Conservation (phyloP, 176 grass and related monocot genomes). For the Musa acuminata region DNA sequence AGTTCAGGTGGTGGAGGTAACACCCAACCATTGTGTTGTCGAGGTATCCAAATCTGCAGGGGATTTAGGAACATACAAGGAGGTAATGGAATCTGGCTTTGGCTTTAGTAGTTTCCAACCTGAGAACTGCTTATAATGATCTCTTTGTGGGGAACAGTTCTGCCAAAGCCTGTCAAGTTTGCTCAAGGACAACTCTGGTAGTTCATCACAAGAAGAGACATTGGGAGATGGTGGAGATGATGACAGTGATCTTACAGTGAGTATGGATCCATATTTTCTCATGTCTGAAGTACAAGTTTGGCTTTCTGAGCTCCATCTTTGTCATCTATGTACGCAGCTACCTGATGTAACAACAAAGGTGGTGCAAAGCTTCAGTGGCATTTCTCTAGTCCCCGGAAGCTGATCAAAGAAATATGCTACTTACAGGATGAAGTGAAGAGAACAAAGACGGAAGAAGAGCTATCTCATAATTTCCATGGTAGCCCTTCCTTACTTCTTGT, state of each 20-base stretch:
- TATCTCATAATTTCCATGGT: too few relatives aligned
- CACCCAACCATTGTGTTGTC: slow-evolving; percentile 34
- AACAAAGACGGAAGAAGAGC: too few relatives aligned
- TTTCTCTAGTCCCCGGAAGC: too few relatives aligned
- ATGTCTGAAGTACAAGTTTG: neutral
- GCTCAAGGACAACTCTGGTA: slow-evolving; percentile 27
- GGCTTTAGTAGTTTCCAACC: too few relatives aligned
- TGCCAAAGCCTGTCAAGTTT: slow-evolving; percentile 42
- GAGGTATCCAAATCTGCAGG: slow-evolving; percentile 53
- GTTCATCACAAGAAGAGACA: slow-evolving; percentile 19
- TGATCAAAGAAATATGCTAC: too few relatives aligned
- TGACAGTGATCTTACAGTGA: neutral
- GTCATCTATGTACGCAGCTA: too few relatives aligned
- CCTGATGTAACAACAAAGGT: too few relatives aligned
- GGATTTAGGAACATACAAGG: slow-evolving; percentile 49
- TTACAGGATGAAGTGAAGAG: too few relatives aligned
- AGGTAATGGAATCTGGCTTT: slow-evolving; percentile 17
- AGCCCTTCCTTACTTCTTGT: too few relatives aligned
- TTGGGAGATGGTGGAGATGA: neutral
- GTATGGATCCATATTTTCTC: neutral
- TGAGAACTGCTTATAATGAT: too few relatives aligned
- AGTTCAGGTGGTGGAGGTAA: slow-evolving; percentile 53
- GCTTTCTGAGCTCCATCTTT: too few relatives aligned
- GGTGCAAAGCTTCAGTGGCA: too few relatives aligned
- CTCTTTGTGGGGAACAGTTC: slow-evolving; percentile 24